phyloP scores from a whole-genome alignment of 2,329 filamentous ascomycete genomes.

The Pseudogymnoascus sp. region DNA sequence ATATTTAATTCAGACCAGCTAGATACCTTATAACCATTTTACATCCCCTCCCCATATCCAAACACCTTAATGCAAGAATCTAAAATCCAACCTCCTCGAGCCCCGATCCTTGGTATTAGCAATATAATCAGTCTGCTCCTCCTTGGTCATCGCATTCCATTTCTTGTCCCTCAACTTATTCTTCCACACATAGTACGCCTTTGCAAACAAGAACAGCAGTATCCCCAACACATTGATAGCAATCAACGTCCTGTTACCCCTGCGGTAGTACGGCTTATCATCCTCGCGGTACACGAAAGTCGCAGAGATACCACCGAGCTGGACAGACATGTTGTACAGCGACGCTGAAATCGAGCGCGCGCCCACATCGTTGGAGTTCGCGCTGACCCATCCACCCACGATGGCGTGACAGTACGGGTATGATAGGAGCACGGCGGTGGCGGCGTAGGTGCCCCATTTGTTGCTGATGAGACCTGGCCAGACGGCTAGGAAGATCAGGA shows the following conservation, averaged over 20 bases:
- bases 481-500: slow-evolving; percentile 29
- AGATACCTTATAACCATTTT: not conserved
- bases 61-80: slow-evolving; percentile 27
- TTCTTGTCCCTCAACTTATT: slow-evolving; percentile 34
- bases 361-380: slow-evolving; percentile 55
- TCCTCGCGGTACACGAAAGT: slow-evolving; percentile 36
- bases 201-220: slow-evolving; percentile 34
- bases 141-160: slow-evolving; percentile 38
- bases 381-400: slow-evolving; percentile 35
- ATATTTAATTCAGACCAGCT: not conserved
- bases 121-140: slow-evolving; percentile 39
- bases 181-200: slow-evolving; percentile 38
- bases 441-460: slow-evolving; percentile 31
- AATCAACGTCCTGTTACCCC: slow-evolving; percentile 47
- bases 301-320: slow-evolving; percentile 33
- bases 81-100: slow-evolving; percentile 32
- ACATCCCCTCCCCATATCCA: not conserved
- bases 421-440: slow-evolving; percentile 25
- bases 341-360: slow-evolving; percentile 54
- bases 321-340: slow-evolving; percentile 48
- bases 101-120: slow-evolving; percentile 29
- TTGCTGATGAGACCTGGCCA: slow-evolving; percentile 21
- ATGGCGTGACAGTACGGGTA: slow-evolving; percentile 25
- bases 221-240: slow-evolving; percentile 39
- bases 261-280: slow-evolving; percentile 42